Base-by-base conservation (phyloP, 495 filamentous ascomycete species). In the Recurvomyces mirabilis region DNA sequence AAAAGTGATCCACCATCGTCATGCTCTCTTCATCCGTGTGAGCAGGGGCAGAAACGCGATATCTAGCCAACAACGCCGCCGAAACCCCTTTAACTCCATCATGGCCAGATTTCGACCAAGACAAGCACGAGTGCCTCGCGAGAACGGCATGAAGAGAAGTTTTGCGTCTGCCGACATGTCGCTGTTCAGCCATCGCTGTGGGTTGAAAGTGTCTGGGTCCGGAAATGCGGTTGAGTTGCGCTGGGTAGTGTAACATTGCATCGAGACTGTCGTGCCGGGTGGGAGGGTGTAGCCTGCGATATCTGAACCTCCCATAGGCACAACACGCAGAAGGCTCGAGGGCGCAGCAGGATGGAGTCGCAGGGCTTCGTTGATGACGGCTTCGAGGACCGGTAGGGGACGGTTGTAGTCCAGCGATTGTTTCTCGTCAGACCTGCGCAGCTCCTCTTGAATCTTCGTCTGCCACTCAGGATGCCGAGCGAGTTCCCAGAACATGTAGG, bases 401-500 rank as follows among this genome's bases (percentile, higher is more conserved):
- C n/a, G n/a, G n/a, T n/a, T n/a, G 10, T 13, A 4, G 30, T 3
- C 12, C 13, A 12, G 3, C 4, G 30, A 4, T 15, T 32, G 30
- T 4, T 4, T 3, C 3, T 32, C 11, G 11, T 32, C n/a, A 4
- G 11, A 15, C 3, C 30, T 15, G 10, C 5, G 13, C 4, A 41
- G 7, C 36, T 46, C 43, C n/a, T 42, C 6, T 14, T 22, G 43
- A 4, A 46, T 11, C 6, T 20, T 15, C 4, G 23, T 35, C 22
- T 46, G 43, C 33, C 32, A 39, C 13, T 22, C 17, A 4, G 35
- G 35, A 20, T 5, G 13, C 6, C 34, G 43, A 13, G 43, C 43
- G 5, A 46, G 43, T 15, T 41, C 10, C 35, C 34, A 46, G 33
- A 46, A 46, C 5, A 46, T 17, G 43, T 46, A 46, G 4, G 45